Conservation (phyloP, 768 basidiomycete genomes). For the Panaeolus cyanescens region DNA sequence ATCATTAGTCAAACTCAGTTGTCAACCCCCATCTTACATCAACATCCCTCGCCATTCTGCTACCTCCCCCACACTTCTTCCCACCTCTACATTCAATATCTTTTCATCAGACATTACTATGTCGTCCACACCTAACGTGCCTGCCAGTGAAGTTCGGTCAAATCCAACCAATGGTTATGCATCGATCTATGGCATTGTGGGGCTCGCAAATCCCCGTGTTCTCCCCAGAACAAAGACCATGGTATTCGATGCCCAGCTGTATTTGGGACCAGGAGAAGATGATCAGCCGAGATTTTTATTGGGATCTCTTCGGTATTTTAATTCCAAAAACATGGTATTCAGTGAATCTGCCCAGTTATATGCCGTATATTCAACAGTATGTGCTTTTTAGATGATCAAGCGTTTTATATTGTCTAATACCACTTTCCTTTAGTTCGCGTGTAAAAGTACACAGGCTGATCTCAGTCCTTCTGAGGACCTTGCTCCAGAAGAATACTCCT, state of each 20-base stretch:
- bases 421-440: background rate
- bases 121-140: no score
- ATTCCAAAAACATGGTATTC: background rate
- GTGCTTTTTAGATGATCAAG: no score
- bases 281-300: background rate
- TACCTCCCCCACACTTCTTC: no score
- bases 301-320: conserved; percentile 2
- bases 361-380: background rate
- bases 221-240: background rate
- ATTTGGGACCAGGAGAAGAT: background rate
- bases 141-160: no score
- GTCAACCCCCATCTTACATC: no score
- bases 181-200: background rate
- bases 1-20: no score
- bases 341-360: background rate
- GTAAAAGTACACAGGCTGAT: background rate
- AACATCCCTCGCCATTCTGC: no score
- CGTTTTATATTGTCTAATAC: background rate
- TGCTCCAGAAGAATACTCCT: background rate
- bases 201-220: background rate
- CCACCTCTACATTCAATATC: no score
- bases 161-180: background rate
- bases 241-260: conserved; percentile 2
- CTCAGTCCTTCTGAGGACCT: background rate
- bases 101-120: no score